These are phyloP conservation scores for Fusarium nelsonii DNA, from an alignment of 2,329 filamentous ascomycete species.

Conservation along the genomic window DNA sequence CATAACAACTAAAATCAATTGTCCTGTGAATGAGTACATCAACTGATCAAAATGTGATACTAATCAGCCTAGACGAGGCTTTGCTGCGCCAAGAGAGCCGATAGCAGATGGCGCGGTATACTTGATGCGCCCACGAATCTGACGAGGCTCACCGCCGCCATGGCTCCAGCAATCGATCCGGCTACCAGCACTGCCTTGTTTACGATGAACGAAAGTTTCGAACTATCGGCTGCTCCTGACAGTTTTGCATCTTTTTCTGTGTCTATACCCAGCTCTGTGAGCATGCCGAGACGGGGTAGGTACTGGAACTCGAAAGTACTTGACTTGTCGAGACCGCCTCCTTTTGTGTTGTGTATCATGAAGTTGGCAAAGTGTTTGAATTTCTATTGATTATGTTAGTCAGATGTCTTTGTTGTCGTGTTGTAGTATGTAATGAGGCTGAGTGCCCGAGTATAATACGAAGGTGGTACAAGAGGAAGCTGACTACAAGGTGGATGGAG, in stretches of 20 bases:
- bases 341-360: conserved; percentile 69
- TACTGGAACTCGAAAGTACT: conserved; percentile 79
- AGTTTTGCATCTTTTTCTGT: conserved; percentile 1
- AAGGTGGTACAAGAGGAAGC: neutral
- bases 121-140: conserved; percentile 32
- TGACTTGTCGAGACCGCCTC: conserved; percentile 71
- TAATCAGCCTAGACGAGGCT: conserved; percentile 32
- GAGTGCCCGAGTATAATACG: neutral
- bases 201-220: conserved; percentile 6
- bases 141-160: conserved; percentile 34
- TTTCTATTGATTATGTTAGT: conserved; percentile 42
- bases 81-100: conserved; percentile 40
- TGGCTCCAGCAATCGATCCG: conserved; percentile 22
- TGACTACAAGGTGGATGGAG: neutral
- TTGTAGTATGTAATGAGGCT: neutral
- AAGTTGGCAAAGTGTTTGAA: conserved; percentile 56
- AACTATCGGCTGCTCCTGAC: conserved; percentile 4
- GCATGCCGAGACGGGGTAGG: conserved; percentile 62
- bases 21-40: neutral
- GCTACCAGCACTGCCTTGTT: conserved; percentile 42
- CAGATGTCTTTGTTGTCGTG: neutral
- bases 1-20: neutral
- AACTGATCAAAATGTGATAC: neutral
- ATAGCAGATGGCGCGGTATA: conserved; percentile 38
- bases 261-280: conserved; percentile 51